Evolutionary conservation across 192 early-diverging fungal genomes (phyloP).

Genomic region (Diversispora epigaea): DNA sequence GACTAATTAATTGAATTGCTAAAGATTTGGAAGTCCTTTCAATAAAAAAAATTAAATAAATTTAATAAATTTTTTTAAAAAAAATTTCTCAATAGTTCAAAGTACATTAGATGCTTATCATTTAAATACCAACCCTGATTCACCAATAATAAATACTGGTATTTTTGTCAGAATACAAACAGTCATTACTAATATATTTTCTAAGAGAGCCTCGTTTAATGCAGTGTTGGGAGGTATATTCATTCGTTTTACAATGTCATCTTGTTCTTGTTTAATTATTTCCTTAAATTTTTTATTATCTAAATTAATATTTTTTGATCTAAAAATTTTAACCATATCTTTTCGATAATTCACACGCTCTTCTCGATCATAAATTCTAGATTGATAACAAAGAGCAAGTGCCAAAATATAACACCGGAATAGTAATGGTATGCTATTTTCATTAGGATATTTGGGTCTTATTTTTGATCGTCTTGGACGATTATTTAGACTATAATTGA

Average conservation of each 20-base stretch:
- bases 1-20: constrained; percentile 23
- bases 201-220: constrained; percentile 21
- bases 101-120: background rate
- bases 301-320: background rate
- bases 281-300: background rate
- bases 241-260: constrained; percentile 31
- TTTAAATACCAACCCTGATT: constrained; percentile 15
- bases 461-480: background rate
- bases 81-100: background rate
- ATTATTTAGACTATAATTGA: constrained; percentile 16
- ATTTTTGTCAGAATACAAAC: constrained; percentile 32
- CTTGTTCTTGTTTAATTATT: constrained; percentile 25
- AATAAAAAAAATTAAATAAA: background rate
- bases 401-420: constrained; percentile 12
- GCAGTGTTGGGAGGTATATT: constrained; percentile 7
- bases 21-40: constrained; percentile 28
- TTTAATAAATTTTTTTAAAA: no score
- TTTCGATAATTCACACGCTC: background rate
- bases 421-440: background rate
- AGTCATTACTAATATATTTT: constrained; percentile 27
- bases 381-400: constrained; percentile 21
- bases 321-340: constrained; percentile 18
- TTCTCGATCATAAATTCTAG: background rate
- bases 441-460: background rate
- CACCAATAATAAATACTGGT: constrained; percentile 33